Evolutionary conservation across 2,329 filamentous ascomycete genomes (phyloP), one percentile per base, ranked within the genome.

Genomic region (Tolypocladium tundrense): DNA sequence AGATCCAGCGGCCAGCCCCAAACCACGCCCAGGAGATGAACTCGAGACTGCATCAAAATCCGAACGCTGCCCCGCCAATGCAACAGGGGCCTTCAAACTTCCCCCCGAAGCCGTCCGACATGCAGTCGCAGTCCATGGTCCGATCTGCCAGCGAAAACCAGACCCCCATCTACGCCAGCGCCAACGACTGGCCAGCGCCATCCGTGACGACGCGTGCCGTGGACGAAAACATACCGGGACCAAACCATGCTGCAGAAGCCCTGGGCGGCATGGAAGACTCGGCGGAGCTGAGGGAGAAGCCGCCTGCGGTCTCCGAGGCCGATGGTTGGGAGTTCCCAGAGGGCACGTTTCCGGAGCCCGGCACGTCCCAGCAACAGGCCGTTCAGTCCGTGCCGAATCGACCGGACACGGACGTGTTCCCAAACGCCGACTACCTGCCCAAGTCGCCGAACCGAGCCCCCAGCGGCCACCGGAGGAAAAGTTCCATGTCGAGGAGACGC

Each of bases 321-420:
- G 92, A 96, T 67, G 90, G 83, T 10, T 99, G 94, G 94, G 92
- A 95, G 67, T 99, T 99, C 64, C 90, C 93, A 57, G 91, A 97
- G 59, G 80, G 85, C 10, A 77, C 80, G n/a, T 83, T 85, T 56
- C 74, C 82, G 0, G 87, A 89, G 45, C 74, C 82, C 14, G 68
- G 70, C 50, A 70, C 75, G 37, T 65, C 70, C 6, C 78, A 81
- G 52, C 72, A 69, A 33, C 67, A 54, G 35, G n/a, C 42, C n/a
- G 37, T 63, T 1, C 75, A 78, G 55, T 79, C 80, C 57, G 73
- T 72, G 39, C 77, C 67, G 63, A 87, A 71, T 73, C 85, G 92
- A 61, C 91, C 91, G 1, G 93, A 97, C 68, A 94, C 87, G 0
- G 93, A 97, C 71, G 81, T 84, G 5, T 97, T 97, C 62, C 92